A percentile compares a stretch with the other conserved stretches of the same genome.
phyloP scores from a whole-genome alignment of 768 basidiomycete species.

The Panus rudis region DNA sequence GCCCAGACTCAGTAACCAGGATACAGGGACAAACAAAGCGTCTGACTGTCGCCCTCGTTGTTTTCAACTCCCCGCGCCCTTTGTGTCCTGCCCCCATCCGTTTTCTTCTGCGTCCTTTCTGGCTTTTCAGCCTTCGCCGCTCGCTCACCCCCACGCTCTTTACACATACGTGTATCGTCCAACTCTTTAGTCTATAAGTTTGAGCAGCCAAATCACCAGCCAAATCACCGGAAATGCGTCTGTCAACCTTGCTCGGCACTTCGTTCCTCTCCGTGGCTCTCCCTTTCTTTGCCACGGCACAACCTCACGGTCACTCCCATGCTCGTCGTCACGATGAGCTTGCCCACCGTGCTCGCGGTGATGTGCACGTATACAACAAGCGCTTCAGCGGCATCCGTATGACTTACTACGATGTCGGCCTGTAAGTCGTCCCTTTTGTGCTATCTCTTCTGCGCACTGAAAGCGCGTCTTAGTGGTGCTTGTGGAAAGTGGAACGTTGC shows the following conservation, averaged over 20 bases:
- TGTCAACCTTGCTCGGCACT: conserved; percentile 13
- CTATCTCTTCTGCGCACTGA: not conserved
- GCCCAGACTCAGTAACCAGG: not conserved
- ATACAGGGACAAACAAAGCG: conserved; percentile 6
- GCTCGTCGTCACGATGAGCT: conserved; percentile 22
- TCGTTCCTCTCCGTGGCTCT: conserved; percentile 18
- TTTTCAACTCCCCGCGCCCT: not conserved
- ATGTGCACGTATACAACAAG: conserved; percentile 11
- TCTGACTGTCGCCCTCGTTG: not conserved
- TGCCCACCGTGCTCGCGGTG: conserved; percentile 17
- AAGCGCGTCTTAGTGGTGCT: conserved; percentile 21
- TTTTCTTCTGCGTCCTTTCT: not conserved
- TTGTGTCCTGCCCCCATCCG: not conserved
- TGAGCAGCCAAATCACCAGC: no score
- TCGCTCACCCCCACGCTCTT: conserved; percentile 9
- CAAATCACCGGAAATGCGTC: conserved; percentile 15
- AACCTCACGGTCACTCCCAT: conserved; percentile 6
- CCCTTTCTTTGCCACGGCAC: conserved; percentile 16
- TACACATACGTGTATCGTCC: not conserved
- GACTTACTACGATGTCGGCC: conserved; percentile 31
- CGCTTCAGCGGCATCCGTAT: conserved; percentile 22
- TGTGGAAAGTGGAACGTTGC: conserved; percentile 26
- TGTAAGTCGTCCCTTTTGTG: conserved; percentile 18
- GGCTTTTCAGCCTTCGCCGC: conserved; percentile 4
- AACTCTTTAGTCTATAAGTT: no score